Conservation (phyloP, 768 basidiomycete species). For the Tulasnella calospora region DNA sequence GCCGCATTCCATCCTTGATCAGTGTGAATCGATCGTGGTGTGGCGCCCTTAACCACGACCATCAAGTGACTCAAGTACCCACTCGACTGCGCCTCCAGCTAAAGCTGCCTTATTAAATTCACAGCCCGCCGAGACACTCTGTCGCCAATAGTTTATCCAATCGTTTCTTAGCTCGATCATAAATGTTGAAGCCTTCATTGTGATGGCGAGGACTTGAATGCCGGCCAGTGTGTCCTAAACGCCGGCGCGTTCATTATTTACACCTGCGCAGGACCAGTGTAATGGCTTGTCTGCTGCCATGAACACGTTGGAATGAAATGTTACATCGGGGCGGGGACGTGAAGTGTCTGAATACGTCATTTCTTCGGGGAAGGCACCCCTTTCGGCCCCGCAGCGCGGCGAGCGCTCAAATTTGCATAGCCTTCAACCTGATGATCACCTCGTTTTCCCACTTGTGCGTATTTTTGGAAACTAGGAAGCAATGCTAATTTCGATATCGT, state of each 20-base stretch:
- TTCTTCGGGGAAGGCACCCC: not conserved
- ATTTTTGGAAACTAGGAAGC: not conserved
- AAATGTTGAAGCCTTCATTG: not conserved
- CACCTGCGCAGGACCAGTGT: too few species aligned
- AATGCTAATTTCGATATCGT: not conserved
- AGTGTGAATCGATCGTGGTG: too few species aligned
- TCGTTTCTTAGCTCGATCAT: not conserved
- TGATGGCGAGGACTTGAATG: not conserved
- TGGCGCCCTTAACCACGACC: too few species aligned
- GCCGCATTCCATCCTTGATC: too few species aligned
- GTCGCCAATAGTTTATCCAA: not conserved
- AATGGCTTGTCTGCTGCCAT: too few species aligned
- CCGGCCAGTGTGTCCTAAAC: too few species aligned
- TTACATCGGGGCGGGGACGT: too few species aligned
- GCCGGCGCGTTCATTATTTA: too few species aligned
- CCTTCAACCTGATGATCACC: not conserved
- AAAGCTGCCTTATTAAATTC: not conserved
- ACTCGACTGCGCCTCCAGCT: too few species aligned
- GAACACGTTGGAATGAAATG: too few species aligned
- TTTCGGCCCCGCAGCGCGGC: not conserved
- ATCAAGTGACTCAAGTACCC: too few species aligned
- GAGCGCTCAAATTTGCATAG: not conserved
- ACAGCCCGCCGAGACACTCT: not conserved
- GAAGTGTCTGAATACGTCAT: not conserved
- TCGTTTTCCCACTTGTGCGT: not conserved